Evolutionary conservation across 805 yeast species (phyloP), one percentile per base, ranked within the genome.

Genomic region (Ogataea kodamae): DNA sequence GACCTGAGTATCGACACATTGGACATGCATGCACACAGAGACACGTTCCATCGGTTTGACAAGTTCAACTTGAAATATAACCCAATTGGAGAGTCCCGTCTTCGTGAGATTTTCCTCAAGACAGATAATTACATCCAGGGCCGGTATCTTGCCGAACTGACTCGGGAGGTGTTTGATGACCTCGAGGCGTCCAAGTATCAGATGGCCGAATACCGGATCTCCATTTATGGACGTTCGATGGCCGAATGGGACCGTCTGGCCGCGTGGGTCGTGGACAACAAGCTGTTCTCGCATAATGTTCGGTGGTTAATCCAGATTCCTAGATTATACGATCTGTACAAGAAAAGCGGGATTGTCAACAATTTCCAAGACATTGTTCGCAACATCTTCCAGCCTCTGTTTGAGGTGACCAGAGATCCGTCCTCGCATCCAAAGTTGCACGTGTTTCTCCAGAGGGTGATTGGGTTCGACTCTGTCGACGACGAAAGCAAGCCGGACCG

Each of bases 1-100:
- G 98, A 92, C 56, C 68, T 92, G 39, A 83, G 95, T 38, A 92
- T 92, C 51, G 99, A 92, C 54, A 94, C 98, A 2, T 71, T 92
- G 47, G 99, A 92, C 62, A 92, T 92, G 99, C 99, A 92, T 62
- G 99, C 99, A 5, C 98, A 92, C 60, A 84, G 89, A 45, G 99
- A 92, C 54, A 84, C 97, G 1, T 92, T 92, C 73, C 99, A 92
- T 61, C 74, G 99, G 51, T 92, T 92, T 55, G 99, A 92, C 62
- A 92, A 92, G 63, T 92, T 92, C 72, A 92, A 92, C 59, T 70
- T 92, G 64, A 94, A 92, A 59, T 92, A 92, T 65, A 92, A 92
- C 56, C 99, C 99, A 13, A 82, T 92, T 49, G 99, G 99, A 18
- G 98, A 92, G 64, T 92, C 98, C 13, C 80, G 99, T 59, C 66